Evolutionary conservation across 805 yeast species (phyloP), one percentile per base, ranked within the genome.

Genomic region (Pichia californica): DNA sequence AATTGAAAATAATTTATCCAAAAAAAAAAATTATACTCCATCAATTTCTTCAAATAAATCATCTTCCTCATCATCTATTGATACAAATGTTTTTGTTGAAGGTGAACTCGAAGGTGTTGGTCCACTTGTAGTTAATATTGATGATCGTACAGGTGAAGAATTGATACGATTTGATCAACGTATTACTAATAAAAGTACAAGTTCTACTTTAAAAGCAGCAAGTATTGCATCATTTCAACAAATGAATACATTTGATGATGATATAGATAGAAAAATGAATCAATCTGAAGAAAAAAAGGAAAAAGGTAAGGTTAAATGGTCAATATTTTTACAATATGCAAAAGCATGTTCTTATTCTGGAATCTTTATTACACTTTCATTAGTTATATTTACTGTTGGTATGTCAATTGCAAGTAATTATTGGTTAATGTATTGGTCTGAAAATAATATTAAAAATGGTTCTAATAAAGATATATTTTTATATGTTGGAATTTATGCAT

Each of bases 371-470:
- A 52, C 78, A 49, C 52, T 61, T 36, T 48, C 61, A 33, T 49
- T 70, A 56, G 51, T 68, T 52, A 25, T 62, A 27, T 3, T 46
- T 25, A 44, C 66, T 51, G 50, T 59, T 51, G 44, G 58, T 38
- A 28, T 59, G 45, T 39, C 61, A 4, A 58, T 73, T 13, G 62
- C 66, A 8, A 76, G 77, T 36, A 79, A 74, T 55, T 77, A 76
- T 56, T 79, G 86, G 81, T 66, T 82, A 52, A 81, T 81, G 50
- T 66, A 71, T 47, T 82, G 89, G 89, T 75, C 88, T 1, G 86
- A 81, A 51, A 50, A 56, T 28, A 74, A 74, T 50, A 64, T 64
- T 27, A 67, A 66, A 21, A 50, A 57, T 34, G 76, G 76, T 1
- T 30, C 55, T 2, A 80, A 77, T 48, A 54, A 57, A 5, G 51